Percentiles rank a stretch among this genome's conserved stretches.
Evolutionary conservation across 1,284 basidiomycete genomes (phyloP).

Genomic region (Coriolopsis trogii): DNA sequence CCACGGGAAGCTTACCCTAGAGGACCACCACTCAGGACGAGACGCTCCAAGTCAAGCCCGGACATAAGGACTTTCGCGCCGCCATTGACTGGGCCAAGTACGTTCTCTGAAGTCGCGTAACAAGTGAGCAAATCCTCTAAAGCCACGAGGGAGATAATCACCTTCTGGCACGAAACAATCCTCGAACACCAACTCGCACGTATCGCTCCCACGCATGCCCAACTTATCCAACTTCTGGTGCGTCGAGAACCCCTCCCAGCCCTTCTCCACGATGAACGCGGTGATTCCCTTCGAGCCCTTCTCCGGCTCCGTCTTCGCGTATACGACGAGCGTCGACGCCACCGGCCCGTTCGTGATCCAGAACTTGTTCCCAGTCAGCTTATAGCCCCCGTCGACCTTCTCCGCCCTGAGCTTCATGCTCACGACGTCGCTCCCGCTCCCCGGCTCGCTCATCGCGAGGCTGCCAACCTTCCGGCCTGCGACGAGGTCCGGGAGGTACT

Average conservation of each 20-base stretch:
- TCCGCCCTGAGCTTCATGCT: conserved; percentile 87
- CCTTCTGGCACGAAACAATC: conserved; percentile 87
- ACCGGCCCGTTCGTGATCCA: conserved; percentile 97
- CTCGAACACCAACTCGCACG: conserved; percentile 93
- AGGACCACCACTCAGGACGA: conserved; percentile 89
- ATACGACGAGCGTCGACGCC: conserved; percentile 90
- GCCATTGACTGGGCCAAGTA: conserved; percentile 79
- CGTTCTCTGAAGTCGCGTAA: conserved; percentile 61
- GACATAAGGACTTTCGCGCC: conserved; percentile 93
- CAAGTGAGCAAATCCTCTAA: background rate
- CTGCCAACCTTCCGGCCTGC: conserved; percentile 86
- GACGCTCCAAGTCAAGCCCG: conserved; percentile 89
- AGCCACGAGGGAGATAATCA: too few relatives aligned
- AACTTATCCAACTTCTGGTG: conserved; percentile 94
- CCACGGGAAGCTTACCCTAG: conserved; percentile 48
- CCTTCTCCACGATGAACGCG: conserved; percentile 88
- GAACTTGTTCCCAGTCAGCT: conserved; percentile 90
- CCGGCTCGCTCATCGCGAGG: conserved; percentile 93
- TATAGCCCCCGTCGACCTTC: conserved; percentile 75
- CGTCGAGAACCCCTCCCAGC: conserved; percentile 84
- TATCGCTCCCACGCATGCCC: conserved; percentile 95
- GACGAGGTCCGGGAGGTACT: conserved; percentile 87
- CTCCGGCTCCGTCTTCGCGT: conserved; percentile 86
- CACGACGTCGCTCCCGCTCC: conserved; percentile 90
- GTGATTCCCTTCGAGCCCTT: conserved; percentile 89